phyloP scores from a whole-genome alignment of 2,329 filamentous ascomycete species.

The Colletotrichum limetticola region DNA sequence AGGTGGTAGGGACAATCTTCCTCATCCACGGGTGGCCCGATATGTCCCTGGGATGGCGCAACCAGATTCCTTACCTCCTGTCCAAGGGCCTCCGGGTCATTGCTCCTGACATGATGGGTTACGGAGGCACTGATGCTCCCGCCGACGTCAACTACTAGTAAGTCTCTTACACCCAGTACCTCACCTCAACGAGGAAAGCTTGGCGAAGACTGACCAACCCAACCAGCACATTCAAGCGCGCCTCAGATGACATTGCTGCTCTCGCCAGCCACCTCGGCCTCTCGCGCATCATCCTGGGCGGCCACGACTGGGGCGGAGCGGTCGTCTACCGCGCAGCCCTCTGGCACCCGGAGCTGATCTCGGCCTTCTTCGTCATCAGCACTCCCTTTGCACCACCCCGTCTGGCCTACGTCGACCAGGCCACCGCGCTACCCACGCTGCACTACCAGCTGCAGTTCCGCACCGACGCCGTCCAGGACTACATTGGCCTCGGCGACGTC shows the following conservation, averaged over 20 bases:
- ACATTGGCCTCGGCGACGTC: conserved; percentile 50
- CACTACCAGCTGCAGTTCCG: conserved; percentile 81
- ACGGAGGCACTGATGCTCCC: conserved; percentile 75
- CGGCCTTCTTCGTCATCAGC: conserved; percentile 77
- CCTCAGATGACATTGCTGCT: conserved; percentile 77
- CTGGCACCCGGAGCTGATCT: conserved; percentile 74
- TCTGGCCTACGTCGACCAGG: conserved; percentile 61
- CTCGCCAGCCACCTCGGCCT: conserved; percentile 65
- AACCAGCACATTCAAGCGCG: conserved; percentile 74
- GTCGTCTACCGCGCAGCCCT: conserved; percentile 77
- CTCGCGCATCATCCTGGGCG: conserved; percentile 75
- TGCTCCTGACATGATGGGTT: conserved; percentile 82
- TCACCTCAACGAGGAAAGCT: no score
- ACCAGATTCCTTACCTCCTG: conserved; percentile 78
- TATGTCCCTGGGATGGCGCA: conserved; percentile 79
- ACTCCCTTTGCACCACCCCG: conserved; percentile 72
- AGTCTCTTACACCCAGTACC: not conserved
- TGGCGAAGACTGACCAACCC: conserved; percentile 46
- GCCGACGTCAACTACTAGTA: conserved; percentile 41
- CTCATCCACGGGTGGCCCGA: conserved; percentile 78
- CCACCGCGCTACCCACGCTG: conserved; percentile 74
- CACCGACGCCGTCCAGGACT: conserved; percentile 60
- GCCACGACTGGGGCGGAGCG: conserved; percentile 85
- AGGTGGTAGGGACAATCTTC: conserved; percentile 53
- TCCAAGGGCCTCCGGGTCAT: conserved; percentile 77